Base-by-base conservation (phyloP, 768 basidiomycete genomes). In the Candolleomyces eurysporus region DNA sequence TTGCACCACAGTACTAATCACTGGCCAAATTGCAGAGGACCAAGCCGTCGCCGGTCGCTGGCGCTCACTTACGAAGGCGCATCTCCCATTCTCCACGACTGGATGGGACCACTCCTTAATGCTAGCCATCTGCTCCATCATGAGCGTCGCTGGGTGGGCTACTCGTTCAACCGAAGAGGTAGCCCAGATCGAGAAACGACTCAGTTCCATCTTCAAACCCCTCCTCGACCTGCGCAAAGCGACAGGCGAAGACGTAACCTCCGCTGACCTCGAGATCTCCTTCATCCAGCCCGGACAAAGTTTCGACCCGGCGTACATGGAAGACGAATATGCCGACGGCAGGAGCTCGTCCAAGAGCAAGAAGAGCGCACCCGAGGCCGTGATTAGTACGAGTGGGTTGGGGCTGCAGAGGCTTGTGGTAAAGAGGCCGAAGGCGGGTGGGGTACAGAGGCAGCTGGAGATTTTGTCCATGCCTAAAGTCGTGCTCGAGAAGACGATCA, bases 1-100 rank as follows among this genome's bases (percentile, higher is more conserved):
- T n/a, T 2, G 14, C 45, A 26, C n/a, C 1, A 19, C 22, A 21
- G 16, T 46, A 36, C 10, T 55, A 26, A 26, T 19, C 49, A 1
- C 21, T 36, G 26, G 26, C 8, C 22, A n/a, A 6, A 51, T 56
- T 58, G 5, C 16, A 81, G 80, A 79, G 67, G 76, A 75, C 31
- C 79, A 81, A 59, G 73, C 79, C 6, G 69, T 80, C 22, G 71
- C 76, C 5, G 76, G 77, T 21, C 71, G 77, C 49, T 82, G 80
- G 79, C 74, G 79, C 9, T 73, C 79, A n/a, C 66, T 81, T 45
- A 75, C 77, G 6, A 66, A 65, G 10, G 59, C 64, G 22, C 67
- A 72, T 30, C 42, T 60, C 10, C 32, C 48, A 14, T 50, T 58
- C 63, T 55, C 69, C 54, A 39, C 63, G 45, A 40, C 64, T 56